Base-by-base conservation (phyloP, 2,329 filamentous ascomycete genomes). In the Ophioceras dolichostomum region DNA sequence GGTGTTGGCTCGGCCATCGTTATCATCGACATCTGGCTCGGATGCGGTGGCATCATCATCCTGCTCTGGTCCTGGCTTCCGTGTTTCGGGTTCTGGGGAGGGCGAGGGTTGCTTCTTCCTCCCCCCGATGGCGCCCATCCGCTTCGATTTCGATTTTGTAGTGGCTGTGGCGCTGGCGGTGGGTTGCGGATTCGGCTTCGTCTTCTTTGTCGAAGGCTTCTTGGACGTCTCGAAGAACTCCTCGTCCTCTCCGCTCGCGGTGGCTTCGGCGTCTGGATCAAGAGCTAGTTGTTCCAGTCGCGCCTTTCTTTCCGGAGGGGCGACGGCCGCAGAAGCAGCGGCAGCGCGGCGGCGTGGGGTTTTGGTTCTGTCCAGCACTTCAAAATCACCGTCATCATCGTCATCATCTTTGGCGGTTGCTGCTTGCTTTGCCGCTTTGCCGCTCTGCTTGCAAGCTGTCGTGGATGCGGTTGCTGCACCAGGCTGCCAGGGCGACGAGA, bases 351-450 rank as follows among this genome's bases (percentile, higher is more conserved):
- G 67, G 67, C 2, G 67, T 68, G 16, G 58, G n/a, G n/a, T n/a
- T n/a, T n/a, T n/a, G n/a, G n/a, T n/a, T n/a, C n/a, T n/a, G n/a
- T n/a, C 53, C 41, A 70, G 69, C 7, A 70, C 55, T 43, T 73
- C 62, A 34, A 72, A 73, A 39, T 69, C 68, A 32, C 63, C 63
- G n/a, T 65, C 64, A 10, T 66, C 60, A 4, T 56, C 56, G 39
- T 69, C 67, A 30, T 62, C 62, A 12, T 65, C 62, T 56, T 17
- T 51, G 49, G 10, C 39, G 36, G 16, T n/a, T n/a, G n/a, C n/a
- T n/a, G n/a, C n/a, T n/a, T n/a, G n/a, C n/a, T n/a, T n/a, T n/a
- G n/a, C n/a, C n/a, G n/a, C n/a, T n/a, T n/a, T n/a, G n/a, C n/a
- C n/a, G n/a, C n/a, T n/a, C n/a, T n/a, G n/a, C n/a, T n/a, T n/a